Conservation (phyloP, 352 stramenopile genomes). For the Elongisporangium senticosum region DNA sequence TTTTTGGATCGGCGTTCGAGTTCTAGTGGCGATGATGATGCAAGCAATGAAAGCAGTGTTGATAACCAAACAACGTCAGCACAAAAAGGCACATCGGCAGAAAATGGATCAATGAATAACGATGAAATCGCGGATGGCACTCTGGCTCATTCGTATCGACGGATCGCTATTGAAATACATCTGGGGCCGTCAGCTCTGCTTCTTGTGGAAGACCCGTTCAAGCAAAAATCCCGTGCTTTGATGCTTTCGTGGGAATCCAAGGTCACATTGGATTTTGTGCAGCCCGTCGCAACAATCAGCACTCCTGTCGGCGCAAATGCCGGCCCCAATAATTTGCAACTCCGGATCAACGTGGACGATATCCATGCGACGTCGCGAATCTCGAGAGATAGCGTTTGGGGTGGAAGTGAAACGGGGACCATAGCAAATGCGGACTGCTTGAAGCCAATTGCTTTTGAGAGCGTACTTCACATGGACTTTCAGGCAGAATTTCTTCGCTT, state of each 20-base stretch:
- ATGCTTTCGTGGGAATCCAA: constrained; percentile 79
- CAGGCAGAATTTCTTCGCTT: constrained; percentile 53
- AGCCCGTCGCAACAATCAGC: constrained; percentile 4
- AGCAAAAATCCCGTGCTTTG: constrained; percentile 61
- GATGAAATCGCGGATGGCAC: constrained; percentile 2
- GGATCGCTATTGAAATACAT: constrained; percentile 48
- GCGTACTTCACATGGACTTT: constrained; percentile 64
- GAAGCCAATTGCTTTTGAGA: constrained; percentile 71
- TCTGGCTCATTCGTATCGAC: constrained; percentile 27
- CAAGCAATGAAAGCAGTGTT: not conserved
- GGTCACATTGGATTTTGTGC: constrained; percentile 27
- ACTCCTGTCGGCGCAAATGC: not conserved
- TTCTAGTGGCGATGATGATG: constrained; percentile 5
- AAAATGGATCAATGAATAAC: not conserved
- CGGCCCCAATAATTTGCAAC: constrained; percentile 44
- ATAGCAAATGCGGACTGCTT: constrained; percentile 63
- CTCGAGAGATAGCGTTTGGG: constrained; percentile 72
- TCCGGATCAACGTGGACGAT: constrained; percentile 55
- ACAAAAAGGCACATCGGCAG: not conserved
- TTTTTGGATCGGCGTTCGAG: constrained; percentile 41
- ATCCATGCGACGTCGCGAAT: constrained; percentile 73
- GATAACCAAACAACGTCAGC: not conserved
- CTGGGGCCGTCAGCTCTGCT: constrained; percentile 61
- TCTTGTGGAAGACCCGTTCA: constrained; percentile 70
- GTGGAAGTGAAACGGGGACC: constrained; percentile 16